Base-by-base conservation (phyloP, 257 asterid species). In the Anisodus acutangulus region DNA sequence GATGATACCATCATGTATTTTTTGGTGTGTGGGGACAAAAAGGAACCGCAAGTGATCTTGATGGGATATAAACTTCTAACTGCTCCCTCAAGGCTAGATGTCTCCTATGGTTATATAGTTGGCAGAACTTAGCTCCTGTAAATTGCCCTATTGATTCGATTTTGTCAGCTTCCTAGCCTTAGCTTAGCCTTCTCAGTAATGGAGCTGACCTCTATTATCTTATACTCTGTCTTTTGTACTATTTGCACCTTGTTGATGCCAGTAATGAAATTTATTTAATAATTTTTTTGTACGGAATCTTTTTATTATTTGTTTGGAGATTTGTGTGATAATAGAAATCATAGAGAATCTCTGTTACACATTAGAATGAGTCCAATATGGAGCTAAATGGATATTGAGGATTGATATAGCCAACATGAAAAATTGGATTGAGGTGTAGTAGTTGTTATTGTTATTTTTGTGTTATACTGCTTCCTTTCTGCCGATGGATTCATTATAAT, bases 11-110 rank as follows among this genome's bases (percentile, higher is more conserved):
- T 68, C 53, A 68, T 68, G 26, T 58, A 39, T 68, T 39, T 67
- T 68, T 68, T 68, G 51, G 51, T 68, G 78, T 68, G 51, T 68
- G 37, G 37, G 69, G 69, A 63, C 69, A 63, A 63, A 26, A 63
- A 63, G 69, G 16, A 63, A 63, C 69, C 69, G 4, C 41, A 63
- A 31, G 69, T 63, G 1, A 63, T 9, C 69, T 22, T 22, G 78
- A 51, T 15, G 16, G 47, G 53, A 68, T 68, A 68, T 68, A 12
- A 39, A 7, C 26, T 37, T 15, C 47, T 68, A 8, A 68, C 53
- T 15, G 10, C 8, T 63, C 39, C 22, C 37, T 63, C 39, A 63
- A 9, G 39, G 16, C 39, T 63, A 63, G 15, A 22, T 63, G 67
- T 39, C 76, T 68, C 51, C 26, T 68, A 68, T 68, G 12, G 26